A percentile compares a stretch with the other conserved stretches of the same genome.
Evolutionary conservation across 768 basidiomycete genomes (phyloP).

Genomic region (Pleurotus sapidus): DNA sequence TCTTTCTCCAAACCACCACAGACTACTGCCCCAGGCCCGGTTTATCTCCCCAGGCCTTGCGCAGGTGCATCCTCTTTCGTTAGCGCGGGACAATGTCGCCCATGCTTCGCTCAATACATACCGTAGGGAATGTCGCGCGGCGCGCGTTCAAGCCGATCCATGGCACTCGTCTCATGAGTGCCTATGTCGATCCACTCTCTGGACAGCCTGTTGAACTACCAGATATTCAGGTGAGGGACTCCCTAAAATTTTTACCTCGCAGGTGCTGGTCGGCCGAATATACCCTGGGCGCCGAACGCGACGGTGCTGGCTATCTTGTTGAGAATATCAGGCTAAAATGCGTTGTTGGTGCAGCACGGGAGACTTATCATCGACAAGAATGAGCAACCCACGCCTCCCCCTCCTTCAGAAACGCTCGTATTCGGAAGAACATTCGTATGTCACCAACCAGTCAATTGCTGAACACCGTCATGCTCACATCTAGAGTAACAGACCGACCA

Average conservation of each 20-base stretch:
- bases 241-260: neutral
- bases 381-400: conserved; percentile 53
- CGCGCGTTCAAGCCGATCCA: neutral
- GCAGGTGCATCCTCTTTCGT: neutral
- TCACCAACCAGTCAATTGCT: conserved; percentile 9
- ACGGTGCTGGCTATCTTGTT: neutral
- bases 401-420: conserved; percentile 63
- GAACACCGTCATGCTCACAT: neutral
- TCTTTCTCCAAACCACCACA: no score
- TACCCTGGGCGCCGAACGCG: neutral
- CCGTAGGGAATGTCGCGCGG: neutral
- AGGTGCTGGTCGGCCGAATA: neutral
- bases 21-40: no score
- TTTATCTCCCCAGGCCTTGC: neutral
- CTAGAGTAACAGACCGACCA: conserved; percentile 64
- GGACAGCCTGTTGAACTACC: neutral
- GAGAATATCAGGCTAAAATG: no score
- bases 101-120: neutral
- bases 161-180: neutral
- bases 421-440: conserved; percentile 87
- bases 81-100: neutral
- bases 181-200: conserved; percentile 3
- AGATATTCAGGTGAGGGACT: neutral
- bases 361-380: conserved; percentile 48
- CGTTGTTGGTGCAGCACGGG: conserved; percentile 37